Conservation (phyloP, 768 basidiomycete genomes). For the Scleroderma bovista region DNA sequence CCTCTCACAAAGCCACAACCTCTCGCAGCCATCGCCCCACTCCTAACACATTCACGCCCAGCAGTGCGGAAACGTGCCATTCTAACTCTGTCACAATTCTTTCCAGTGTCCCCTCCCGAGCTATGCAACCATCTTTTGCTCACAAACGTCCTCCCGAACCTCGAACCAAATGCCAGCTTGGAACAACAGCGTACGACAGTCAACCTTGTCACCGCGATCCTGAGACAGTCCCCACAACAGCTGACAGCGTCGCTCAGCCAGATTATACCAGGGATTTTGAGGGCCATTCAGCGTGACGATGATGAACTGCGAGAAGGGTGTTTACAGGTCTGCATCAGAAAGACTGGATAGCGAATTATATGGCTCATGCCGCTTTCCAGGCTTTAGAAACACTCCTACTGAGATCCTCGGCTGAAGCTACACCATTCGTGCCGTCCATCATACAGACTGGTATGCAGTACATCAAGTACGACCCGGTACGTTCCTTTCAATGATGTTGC, state of each 20-base stretch:
- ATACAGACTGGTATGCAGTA: constrained; percentile 66
- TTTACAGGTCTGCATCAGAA: constrained; percentile 50
- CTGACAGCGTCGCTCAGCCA: constrained; percentile 55
- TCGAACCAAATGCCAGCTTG: constrained; percentile 43
- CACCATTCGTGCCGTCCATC: constrained; percentile 63
- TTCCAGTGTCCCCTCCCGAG: constrained; percentile 62
- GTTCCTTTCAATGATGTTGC: neutral
- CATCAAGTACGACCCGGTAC: constrained; percentile 91
- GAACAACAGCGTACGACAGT: constrained; percentile 76
- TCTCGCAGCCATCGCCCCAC: constrained; percentile 60
- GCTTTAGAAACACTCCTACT: constrained; percentile 83
- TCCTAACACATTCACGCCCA: constrained; percentile 69
- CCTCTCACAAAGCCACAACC: constrained; percentile 52
- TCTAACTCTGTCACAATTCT: constrained; percentile 76
- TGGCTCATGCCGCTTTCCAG: constrained; percentile 31
- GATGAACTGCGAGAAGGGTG: constrained; percentile 80
- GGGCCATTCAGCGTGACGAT: constrained; percentile 66
- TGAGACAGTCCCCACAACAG: constrained; percentile 65
- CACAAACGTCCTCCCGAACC: constrained; percentile 54
- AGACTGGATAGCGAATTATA: neutral
- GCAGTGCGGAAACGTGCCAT: constrained; percentile 94
- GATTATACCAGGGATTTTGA: constrained; percentile 67
- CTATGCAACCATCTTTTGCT: constrained; percentile 60
- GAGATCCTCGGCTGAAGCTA: constrained; percentile 78
- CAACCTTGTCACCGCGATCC: constrained; percentile 74